Conservation (phyloP, 495 filamentous ascomycete species). For the Penicillium taxi region DNA sequence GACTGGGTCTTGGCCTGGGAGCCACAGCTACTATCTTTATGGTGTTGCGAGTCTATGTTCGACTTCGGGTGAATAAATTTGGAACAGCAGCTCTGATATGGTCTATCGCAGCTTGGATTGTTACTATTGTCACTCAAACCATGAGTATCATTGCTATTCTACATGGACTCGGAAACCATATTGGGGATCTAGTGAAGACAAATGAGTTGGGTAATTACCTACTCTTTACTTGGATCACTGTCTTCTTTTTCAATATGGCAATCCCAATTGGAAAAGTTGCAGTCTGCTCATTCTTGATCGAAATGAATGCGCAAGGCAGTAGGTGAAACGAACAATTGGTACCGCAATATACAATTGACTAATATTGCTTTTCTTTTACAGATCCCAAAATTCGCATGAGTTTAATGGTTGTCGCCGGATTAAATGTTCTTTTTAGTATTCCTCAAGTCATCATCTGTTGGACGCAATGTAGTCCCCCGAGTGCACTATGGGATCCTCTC, state of each 20-base stretch:
- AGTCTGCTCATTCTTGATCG: conserved; percentile 18
- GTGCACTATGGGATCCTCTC: conserved; percentile 18
- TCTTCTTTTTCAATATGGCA: conserved; percentile 22
- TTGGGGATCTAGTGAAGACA: conserved; percentile 8
- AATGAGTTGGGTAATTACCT: conserved; percentile 18
- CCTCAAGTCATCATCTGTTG: conserved; percentile 17
- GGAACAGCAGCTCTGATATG: conserved; percentile 16
- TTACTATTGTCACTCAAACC: conserved; percentile 16
- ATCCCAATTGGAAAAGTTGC: conserved; percentile 22
- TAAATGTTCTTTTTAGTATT: conserved; percentile 19
- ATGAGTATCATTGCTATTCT: conserved; percentile 18
- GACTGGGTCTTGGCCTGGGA: conserved; percentile 15
- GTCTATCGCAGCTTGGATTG: conserved; percentile 17
- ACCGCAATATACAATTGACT: too few species aligned
- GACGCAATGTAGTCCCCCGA: conserved; percentile 17
- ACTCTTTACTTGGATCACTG: conserved; percentile 21
- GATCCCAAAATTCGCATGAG: conserved; percentile 19
- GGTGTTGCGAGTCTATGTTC: conserved; percentile 17
- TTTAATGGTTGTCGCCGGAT: conserved; percentile 14
- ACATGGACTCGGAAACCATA: conserved; percentile 20
- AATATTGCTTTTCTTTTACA: too few species aligned
- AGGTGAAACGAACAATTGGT: too few species aligned
- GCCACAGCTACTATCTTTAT: conserved; percentile 19
- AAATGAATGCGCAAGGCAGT: conserved; percentile 23
- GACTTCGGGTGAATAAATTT: conserved; percentile 20